Evolutionary conservation across 192 early-diverging fungal species (phyloP), one percentile per base, ranked within the genome.

Genomic region (Dissophora ornata): DNA sequence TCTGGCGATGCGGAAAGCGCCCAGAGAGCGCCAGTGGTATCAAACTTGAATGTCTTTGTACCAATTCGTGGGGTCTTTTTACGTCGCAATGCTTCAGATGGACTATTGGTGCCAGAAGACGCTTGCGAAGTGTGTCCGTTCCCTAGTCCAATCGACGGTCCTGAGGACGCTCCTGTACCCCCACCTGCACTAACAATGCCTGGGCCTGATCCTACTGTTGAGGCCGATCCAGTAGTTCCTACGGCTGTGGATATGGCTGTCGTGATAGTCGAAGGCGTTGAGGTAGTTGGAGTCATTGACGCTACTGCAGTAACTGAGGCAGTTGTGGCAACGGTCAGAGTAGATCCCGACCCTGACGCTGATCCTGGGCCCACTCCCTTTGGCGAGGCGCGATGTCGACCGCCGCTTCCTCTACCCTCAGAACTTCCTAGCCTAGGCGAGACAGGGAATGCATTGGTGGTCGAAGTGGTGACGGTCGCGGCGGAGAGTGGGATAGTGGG

Each of bases 1-100:
- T 92, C 91, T 3, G 90, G 88, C 2, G 87, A 87, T 10, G 85
- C 80, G 4, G 85, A 77, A 7, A 94, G 68, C 8, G 92, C 89
- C 60, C 69, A 82, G 13, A 85, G 48, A 0, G 80, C 69, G 11
- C 86, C 84, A 36, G 60, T 71, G 16, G 73, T 77, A 21, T 77
- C 73, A 53, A 62, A 77, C 40, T 67, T 67, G 53, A 61, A 77
- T 0, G 58, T 50, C 16, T 57, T 47, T 0, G 57, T 25, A n/a
- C n/a, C n/a, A 19, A 2, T 47, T 7, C 34, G 53, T 13, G 42
- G 46, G 1, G 19, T 34, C 26, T 18, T 49, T 10, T 21, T 53
- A 16, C 34, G 40, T 25, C 54, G 52, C n/a, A 29, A 21, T 21
- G 52, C 21, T 32, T 41, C 53, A 13, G 25, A 12, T 33, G 22